These are phyloP conservation scores for Penicillium sclerotigenum DNA, from an alignment of 2,329 filamentous ascomycete genomes.

Conservation along the genomic window DNA sequence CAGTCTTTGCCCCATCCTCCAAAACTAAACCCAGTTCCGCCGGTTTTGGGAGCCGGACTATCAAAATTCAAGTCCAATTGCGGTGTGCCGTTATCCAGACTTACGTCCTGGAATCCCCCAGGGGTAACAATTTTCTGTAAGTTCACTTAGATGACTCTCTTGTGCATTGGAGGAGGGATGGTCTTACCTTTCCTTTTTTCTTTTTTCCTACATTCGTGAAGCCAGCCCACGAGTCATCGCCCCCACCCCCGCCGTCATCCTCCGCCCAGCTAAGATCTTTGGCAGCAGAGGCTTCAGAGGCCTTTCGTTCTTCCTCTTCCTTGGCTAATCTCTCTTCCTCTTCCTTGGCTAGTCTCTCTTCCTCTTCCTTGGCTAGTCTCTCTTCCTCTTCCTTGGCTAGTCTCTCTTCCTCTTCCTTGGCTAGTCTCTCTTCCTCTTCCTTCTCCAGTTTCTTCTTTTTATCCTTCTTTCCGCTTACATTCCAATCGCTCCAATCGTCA, in stretches of 20 bases:
- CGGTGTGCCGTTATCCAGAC: constrained; percentile 59
- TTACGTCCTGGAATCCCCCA: constrained; percentile 66
- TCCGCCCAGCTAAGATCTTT: constrained; percentile 47
- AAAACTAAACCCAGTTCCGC: constrained; percentile 45
- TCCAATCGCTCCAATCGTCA: constrained; percentile 43
- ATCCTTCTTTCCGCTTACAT: constrained; percentile 28
- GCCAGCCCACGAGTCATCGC: constrained; percentile 53
- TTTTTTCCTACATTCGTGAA: constrained; percentile 52
- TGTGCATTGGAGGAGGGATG: background rate
- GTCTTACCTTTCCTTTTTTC: constrained; percentile 55
- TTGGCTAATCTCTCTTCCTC: constrained; percentile 30
- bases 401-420: constrained; percentile 31
- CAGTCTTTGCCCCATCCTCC: constrained; percentile 61
- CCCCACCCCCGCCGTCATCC: constrained; percentile 33
- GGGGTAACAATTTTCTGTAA: constrained; percentile 34
- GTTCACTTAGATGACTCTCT: background rate
- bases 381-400: constrained; percentile 34
- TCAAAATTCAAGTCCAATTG: constrained; percentile 57
- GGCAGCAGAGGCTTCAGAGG: constrained; percentile 31
- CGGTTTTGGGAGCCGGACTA: constrained; percentile 42
- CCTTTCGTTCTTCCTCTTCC: constrained; percentile 28
- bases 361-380: constrained; percentile 26
- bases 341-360: constrained; percentile 22
- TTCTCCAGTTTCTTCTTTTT: constrained; percentile 31
- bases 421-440: constrained; percentile 33